Conservation (phyloP, 2,329 filamentous ascomycete species). For the Botrytis tulipae region DNA sequence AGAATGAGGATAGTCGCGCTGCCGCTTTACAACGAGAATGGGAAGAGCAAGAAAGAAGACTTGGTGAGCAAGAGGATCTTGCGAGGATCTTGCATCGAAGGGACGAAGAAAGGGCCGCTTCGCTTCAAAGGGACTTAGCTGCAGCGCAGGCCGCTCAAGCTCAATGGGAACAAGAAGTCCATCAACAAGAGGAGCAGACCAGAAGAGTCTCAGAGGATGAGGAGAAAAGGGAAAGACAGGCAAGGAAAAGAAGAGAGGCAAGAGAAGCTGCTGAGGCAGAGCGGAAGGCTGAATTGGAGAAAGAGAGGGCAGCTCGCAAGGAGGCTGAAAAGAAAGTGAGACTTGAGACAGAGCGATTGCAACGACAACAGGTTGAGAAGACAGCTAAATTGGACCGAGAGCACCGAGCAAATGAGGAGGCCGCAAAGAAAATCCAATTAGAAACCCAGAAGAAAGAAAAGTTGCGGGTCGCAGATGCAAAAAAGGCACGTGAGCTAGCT, state of each 20-base stretch:
- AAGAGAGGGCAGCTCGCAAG: not conserved
- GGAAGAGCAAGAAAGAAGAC: slow-evolving; percentile 13
- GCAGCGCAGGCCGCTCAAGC: slow-evolving; percentile 19
- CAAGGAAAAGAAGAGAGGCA: not conserved
- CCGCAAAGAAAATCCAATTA: not conserved
- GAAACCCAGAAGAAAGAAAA: slow-evolving; percentile 9
- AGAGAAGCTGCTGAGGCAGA: not conserved
- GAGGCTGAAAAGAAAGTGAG: slow-evolving; percentile 9
- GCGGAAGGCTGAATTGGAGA: slow-evolving; percentile 7
- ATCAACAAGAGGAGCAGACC: not conserved
- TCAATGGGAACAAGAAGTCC: slow-evolving; percentile 15
- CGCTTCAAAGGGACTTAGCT: slow-evolving; percentile 6
- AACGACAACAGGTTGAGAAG: not conserved
- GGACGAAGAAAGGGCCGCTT: slow-evolving; percentile 6
- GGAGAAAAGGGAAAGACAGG: not conserved
- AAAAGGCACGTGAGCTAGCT: slow-evolving; percentile 5
- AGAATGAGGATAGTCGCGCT: slow-evolving; percentile 12
- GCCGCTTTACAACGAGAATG: slow-evolving; percentile 5
- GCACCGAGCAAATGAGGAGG: not conserved
- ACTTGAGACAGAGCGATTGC: slow-evolving; percentile 8
- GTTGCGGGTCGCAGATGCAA: not conserved
- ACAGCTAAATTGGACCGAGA: slow-evolving; percentile 4
- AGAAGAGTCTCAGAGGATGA: not conserved
- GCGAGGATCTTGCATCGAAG: slow-evolving; percentile 5
- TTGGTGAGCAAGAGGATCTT: slow-evolving; percentile 10